Percentiles rank a stretch among this genome's conserved stretches.
These are phyloP conservation scores for Adansonia gregorii DNA, from an alignment of 441 rosid species.

Conservation along the genomic window DNA sequence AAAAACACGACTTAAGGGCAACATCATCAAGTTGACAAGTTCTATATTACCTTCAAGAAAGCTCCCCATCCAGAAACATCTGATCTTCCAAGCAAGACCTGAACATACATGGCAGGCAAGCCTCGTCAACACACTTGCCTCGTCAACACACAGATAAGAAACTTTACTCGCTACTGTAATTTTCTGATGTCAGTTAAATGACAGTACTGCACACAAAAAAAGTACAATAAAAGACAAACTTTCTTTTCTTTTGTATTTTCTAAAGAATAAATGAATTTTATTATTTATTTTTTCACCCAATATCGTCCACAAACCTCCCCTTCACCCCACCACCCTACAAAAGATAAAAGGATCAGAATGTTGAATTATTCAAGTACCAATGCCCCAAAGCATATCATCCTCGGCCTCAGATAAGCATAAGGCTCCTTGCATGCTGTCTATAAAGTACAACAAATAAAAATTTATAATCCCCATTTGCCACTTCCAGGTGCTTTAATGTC, in stretches of 20 bases:
- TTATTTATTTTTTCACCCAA: neutral
- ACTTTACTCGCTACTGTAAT: neutral
- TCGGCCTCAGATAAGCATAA: neutral
- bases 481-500: too few relatives aligned
- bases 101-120: constrained; percentile 29
- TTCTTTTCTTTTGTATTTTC: neutral
- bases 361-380: neutral
- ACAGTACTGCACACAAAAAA: neutral
- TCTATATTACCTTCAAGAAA: constrained; percentile 75
- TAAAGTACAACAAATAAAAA: neutral
- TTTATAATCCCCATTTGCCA: too few relatives aligned
- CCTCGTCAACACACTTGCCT: constrained; percentile 13
- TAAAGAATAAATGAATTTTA: too few relatives aligned
- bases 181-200: constrained; percentile 13
- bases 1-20: constrained; percentile 10
- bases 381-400: neutral
- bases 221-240: neutral
- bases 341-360: neutral
- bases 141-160: constrained; percentile 11
- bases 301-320: neutral
- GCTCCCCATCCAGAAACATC: constrained; percentile 99
- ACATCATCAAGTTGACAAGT: neutral
- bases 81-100: constrained; percentile 97
- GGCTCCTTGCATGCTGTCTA: neutral
- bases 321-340: neutral